Evolutionary conservation across 2,329 filamentous ascomycete species (phyloP).

Genomic region (Hypoxylon sp.): DNA sequence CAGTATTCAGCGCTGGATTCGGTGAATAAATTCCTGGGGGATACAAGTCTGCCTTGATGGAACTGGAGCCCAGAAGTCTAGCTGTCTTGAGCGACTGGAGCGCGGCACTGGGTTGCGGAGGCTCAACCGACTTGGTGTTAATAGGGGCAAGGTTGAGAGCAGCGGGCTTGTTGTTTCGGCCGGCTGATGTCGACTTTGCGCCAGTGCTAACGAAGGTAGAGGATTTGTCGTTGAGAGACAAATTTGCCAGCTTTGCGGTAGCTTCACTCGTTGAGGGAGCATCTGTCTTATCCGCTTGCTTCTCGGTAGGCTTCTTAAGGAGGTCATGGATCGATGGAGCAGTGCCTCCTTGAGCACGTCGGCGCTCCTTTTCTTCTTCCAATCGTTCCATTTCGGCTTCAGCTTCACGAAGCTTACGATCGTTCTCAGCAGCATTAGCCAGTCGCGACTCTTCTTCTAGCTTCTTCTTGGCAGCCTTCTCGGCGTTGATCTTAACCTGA

Average conservation of each 20-base stretch:
- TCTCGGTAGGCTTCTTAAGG: slow-evolving; percentile 56
- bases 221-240: slow-evolving; percentile 65
- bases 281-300: slow-evolving; percentile 56
- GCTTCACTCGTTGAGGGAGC: slow-evolving; percentile 55
- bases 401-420: slow-evolving; percentile 76
- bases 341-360: slow-evolving; percentile 61
- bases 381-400: slow-evolving; percentile 78
- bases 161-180: slow-evolving; percentile 78
- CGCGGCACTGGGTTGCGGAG: slow-evolving; percentile 91
- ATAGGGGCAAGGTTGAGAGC: slow-evolving; percentile 87
- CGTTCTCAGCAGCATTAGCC: slow-evolving; percentile 65
- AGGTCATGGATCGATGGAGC: slow-evolving; percentile 64
- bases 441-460: slow-evolving; percentile 58
- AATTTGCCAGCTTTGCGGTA: slow-evolving; percentile 63
- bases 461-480: slow-evolving; percentile 59
- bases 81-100: slow-evolving; percentile 94
- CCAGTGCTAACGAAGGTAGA: slow-evolving; percentile 61
- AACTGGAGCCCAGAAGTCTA: slow-evolving; percentile 83
- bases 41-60: slow-evolving; percentile 83
- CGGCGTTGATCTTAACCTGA: slow-evolving; percentile 55
- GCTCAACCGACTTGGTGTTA: slow-evolving; percentile 87
- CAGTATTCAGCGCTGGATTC: slow-evolving; percentile 88
- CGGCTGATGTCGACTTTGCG: slow-evolving; percentile 65
- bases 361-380: slow-evolving; percentile 76
- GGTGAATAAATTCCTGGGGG: slow-evolving; percentile 87